Evolutionary conservation across 305 asterid genomes (phyloP).

Genomic region (Coffea humblotiana): DNA sequence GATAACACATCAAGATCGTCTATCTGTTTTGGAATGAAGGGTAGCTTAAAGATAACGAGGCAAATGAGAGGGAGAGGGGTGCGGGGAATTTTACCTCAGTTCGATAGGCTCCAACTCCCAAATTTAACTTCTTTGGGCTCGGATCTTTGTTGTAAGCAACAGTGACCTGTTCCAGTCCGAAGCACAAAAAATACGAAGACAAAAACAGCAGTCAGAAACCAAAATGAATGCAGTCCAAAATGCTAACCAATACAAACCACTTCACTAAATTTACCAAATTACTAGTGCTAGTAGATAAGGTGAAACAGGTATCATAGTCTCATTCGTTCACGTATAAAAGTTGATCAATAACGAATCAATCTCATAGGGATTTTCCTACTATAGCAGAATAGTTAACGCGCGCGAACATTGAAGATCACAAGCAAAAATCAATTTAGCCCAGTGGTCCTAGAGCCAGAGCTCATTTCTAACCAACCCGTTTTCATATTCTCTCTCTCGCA

Average conservation of each 20-base stretch:
- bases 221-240: not conserved
- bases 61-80: not conserved
- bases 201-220: not conserved
- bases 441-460: no score
- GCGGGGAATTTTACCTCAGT: constrained; percentile 53
- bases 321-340: no score
- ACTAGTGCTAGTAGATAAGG: no score
- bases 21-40: not conserved
- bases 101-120: constrained; percentile 83
- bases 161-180: constrained; percentile 54
- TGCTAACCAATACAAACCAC: not conserved
- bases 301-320: no score
- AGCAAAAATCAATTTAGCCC: no score
- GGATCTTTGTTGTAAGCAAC: constrained; percentile 77
- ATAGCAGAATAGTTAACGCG: no score
- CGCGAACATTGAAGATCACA: no score
- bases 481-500: no score
- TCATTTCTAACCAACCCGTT: no score
- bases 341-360: no score
- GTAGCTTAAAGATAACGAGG: not conserved
- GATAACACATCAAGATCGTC: not conserved
- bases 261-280: no score
- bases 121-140: constrained; percentile 63
- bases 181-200: not conserved
- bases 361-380: no score